Conservation (phyloP, 2,329 filamentous ascomycete genomes). For the Rhynchosporium secalis region DNA sequence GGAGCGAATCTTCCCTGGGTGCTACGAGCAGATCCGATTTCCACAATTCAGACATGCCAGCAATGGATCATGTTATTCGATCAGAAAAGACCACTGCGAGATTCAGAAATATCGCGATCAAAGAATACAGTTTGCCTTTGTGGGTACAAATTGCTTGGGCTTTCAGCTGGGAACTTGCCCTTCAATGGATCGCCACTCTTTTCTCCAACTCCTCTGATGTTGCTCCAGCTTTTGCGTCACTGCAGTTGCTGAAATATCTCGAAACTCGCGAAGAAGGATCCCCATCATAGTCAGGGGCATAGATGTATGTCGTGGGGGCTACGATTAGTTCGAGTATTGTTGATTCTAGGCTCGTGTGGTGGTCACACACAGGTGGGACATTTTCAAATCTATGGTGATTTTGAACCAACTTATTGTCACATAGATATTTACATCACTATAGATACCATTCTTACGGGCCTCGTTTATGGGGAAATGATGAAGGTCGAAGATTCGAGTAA, state of each 20-base stretch:
- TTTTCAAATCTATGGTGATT: conserved; percentile 44
- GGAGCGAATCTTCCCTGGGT: conserved; percentile 56
- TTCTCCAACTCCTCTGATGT: conserved; percentile 32
- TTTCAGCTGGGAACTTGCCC: conserved; percentile 47
- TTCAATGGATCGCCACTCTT: conserved; percentile 25
- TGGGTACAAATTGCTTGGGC: conserved; percentile 57
- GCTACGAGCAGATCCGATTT: conserved; percentile 59
- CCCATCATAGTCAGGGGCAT: conserved; percentile 21
- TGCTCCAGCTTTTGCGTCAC: conserved; percentile 27
- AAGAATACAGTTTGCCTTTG: conserved; percentile 48
- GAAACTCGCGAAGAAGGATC: conserved; percentile 22
- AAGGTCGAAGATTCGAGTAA: conserved; percentile 65
- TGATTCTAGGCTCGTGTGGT: conserved; percentile 28
- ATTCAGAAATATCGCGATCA: conserved; percentile 50
- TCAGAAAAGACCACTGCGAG: conserved; percentile 49
- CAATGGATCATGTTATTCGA: conserved; percentile 55
- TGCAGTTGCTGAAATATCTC: conserved; percentile 30
- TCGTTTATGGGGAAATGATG: conserved; percentile 75
- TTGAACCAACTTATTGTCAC: neutral
- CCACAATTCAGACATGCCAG: conserved; percentile 60
- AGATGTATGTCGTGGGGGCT: conserved; percentile 21
- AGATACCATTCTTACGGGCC: conserved; percentile 65
- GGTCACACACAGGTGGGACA: conserved; percentile 24
- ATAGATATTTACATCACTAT: conserved; percentile 47
- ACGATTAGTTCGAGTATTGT: conserved; percentile 19